Evolutionary conservation across 495 filamentous ascomycete genomes (phyloP).

Genomic region (Tetracladium setigerum): DNA sequence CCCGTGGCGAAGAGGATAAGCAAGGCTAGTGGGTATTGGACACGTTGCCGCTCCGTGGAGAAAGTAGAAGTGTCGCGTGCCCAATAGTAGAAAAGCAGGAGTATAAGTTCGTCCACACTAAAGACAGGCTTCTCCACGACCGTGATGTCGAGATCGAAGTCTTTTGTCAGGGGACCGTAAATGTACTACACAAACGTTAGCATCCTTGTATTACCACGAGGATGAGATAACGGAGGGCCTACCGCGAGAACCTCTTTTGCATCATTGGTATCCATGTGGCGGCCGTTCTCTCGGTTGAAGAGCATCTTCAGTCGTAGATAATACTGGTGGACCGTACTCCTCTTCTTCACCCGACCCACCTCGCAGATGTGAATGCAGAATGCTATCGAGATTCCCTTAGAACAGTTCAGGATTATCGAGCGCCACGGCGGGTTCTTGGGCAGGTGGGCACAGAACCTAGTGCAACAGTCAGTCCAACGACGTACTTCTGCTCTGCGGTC

Average conservation of each 20-base stretch:
- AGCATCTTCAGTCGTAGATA: slow-evolving; percentile 23
- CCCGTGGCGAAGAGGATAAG: slow-evolving; percentile 13
- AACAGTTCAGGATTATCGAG: slow-evolving; percentile 14
- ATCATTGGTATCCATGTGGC: slow-evolving; percentile 23
- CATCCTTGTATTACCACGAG: not conserved
- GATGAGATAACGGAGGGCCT: slow-evolving; percentile 18
- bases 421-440: not conserved
- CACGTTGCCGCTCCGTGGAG: slow-evolving; percentile 19
- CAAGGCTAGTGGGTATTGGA: slow-evolving; percentile 13
- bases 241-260: slow-evolving; percentile 27
- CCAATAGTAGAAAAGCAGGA: slow-evolving; percentile 22
- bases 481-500: not conserved
- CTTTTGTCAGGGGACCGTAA: slow-evolving; percentile 19
- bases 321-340: slow-evolving; percentile 16
- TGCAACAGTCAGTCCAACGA: slow-evolving; percentile 1
- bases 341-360: slow-evolving; percentile 15
- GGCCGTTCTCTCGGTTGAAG: slow-evolving; percentile 15
- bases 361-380: slow-evolving; percentile 22
- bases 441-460: slow-evolving; percentile 4
- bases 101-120: slow-evolving; percentile 16
- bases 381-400: slow-evolving; percentile 21
- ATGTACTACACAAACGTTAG: slow-evolving; percentile 18
- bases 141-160: slow-evolving; percentile 20
- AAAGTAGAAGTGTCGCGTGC: slow-evolving; percentile 22
- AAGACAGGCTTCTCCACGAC: slow-evolving; percentile 23